A percentile compares a stretch with the other conserved stretches of the same genome.
These are phyloP conservation scores for Plasmodium malariae DNA, from an alignment of 169 alveolate genomes.

Conservation along the genomic window DNA sequence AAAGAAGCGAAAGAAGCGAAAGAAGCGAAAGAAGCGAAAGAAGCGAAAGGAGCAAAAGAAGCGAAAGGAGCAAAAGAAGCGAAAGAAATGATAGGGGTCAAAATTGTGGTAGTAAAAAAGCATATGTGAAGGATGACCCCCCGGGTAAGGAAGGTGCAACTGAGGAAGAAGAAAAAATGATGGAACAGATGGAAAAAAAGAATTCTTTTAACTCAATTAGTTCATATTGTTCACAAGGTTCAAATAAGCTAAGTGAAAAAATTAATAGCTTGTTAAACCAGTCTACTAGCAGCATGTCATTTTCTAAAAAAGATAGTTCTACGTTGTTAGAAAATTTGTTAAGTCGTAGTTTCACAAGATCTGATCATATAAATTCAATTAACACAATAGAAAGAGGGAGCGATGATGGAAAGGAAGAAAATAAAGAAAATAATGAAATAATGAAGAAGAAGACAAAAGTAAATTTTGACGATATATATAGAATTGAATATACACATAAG, in stretches of 20 bases:
- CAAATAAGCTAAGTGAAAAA: slow-evolving; percentile 56
- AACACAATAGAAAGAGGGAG: slow-evolving; percentile 28
- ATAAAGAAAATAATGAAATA: background rate
- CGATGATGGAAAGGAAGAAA: slow-evolving; percentile 10
- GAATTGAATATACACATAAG: slow-evolving; percentile 5
- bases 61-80: too few species aligned
- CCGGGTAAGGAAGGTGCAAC: background rate
- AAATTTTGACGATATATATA: background rate
- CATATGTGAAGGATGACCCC: background rate
- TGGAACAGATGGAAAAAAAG: background rate
- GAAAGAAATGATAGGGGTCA: too few species aligned
- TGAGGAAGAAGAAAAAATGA: background rate
- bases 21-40: too few species aligned
- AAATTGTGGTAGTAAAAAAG: background rate
- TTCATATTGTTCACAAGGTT: slow-evolving; percentile 27
- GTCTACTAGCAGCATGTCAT: slow-evolving; percentile 25
- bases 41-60: too few species aligned
- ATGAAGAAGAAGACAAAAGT: slow-evolving; percentile 19
- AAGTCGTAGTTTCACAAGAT: slow-evolving; percentile 38
- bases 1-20: too few species aligned
- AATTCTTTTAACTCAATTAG: background rate
- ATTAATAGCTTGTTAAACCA: slow-evolving; percentile 59
- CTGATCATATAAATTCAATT: slow-evolving; percentile 46
- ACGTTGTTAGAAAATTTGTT: slow-evolving; percentile 40
- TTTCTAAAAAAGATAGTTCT: slow-evolving; percentile 39